phyloP scores from a whole-genome alignment of 208 protist species.

The Trypanosoma brucei region DNA sequence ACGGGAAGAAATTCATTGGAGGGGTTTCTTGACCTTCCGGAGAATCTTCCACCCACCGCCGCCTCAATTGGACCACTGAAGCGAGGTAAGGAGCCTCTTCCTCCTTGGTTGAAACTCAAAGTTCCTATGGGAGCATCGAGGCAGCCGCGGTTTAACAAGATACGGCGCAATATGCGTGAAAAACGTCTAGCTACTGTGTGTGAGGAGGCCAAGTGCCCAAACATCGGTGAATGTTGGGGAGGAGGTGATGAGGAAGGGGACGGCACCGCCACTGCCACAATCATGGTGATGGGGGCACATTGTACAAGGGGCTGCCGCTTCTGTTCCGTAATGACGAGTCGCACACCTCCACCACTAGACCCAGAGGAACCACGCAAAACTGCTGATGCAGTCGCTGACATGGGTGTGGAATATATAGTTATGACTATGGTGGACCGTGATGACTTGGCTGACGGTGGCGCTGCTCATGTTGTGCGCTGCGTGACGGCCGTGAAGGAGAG shows the following conservation, averaged over 20 bases:
- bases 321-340: slow-evolving; percentile 95
- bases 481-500: slow-evolving; percentile 86
- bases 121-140: slow-evolving; percentile 78
- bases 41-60: slow-evolving; percentile 46
- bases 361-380: slow-evolving; percentile 92
- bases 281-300: slow-evolving; percentile 98
- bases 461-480: slow-evolving; percentile 90
- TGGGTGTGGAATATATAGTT: slow-evolving; percentile 98
- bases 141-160: slow-evolving; percentile 75
- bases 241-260: slow-evolving; percentile 54
- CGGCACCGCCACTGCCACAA: slow-evolving; percentile 93
- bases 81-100: slow-evolving; percentile 79
- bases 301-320: slow-evolving; percentile 98
- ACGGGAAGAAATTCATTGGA: slow-evolving; percentile 74
- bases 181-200: slow-evolving; percentile 90
- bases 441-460: slow-evolving; percentile 93
- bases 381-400: slow-evolving; percentile 90
- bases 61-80: slow-evolving; percentile 74
- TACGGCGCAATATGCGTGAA: slow-evolving; percentile 73
- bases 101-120: slow-evolving; percentile 91
- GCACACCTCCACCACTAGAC: slow-evolving; percentile 92
- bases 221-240: slow-evolving; percentile 98
- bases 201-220: slow-evolving; percentile 96
- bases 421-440: slow-evolving; percentile 98
- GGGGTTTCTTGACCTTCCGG: slow-evolving; percentile 74